Base-by-base conservation (phyloP, 768 basidiomycete species). In the Mycena amicta region DNA sequence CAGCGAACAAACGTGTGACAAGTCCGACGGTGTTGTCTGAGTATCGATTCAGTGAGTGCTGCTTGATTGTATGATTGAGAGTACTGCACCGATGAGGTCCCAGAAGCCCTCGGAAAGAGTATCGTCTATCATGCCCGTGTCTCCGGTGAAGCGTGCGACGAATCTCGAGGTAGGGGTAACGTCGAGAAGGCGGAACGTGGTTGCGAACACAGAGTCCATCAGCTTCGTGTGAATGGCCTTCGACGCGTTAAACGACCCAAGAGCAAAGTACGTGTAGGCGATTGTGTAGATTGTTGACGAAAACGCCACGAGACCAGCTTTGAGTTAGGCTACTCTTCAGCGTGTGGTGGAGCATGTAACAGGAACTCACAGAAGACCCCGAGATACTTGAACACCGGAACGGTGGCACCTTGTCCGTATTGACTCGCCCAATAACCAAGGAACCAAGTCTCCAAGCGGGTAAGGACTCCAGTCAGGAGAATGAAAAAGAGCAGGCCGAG, bases 81-180 rank as follows among this genome's bases (percentile, higher is more conserved):
- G 20, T 43, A 43, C n/a, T 50, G 23, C 49, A 23, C 52, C 23
- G 23, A 26, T 16, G 47, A 50, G 28, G 26, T 50, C 26, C 28
- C 23, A 50, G 26, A 50, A 27, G 13, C 62, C 70, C 66, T 50
- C 82, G 74, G 31, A 89, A 11, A 50, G 47, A 26, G 5, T 15
- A 20, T 50, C 47, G 26, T 50, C 47, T 8, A 50, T 27, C 25
- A 25, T 22, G 26, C n/a, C n/a, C n/a, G n/a, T n/a, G n/a, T n/a
- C n/a, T n/a, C n/a, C n/a, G n/a, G n/a, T n/a, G n/a, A n/a, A 85
- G 51, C 88, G 79, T 27, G 85, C 74, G 49, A 89, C 82, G 50
- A 91, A 81, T 6, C 88, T 81, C 31, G 78, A 75, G 2, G 73
- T 70, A 4, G 80, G 78, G 1, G 80, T 82, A 27, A 76, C 71